phyloP scores from a whole-genome alignment of 768 basidiomycete species.

The Tubosaeta sp. region DNA sequence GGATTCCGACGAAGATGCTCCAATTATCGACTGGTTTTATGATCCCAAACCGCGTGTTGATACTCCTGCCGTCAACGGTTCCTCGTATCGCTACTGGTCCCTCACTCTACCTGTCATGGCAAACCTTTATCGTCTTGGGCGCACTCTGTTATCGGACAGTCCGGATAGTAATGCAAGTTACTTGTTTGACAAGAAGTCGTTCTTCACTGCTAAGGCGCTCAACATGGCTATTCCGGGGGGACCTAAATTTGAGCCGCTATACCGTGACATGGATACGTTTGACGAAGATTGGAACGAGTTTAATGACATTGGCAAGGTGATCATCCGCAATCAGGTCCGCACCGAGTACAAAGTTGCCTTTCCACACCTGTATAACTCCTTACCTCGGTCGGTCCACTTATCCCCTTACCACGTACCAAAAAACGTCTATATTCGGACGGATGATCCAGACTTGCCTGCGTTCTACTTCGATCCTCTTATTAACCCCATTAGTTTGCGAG shows the following conservation, averaged over 20 bases:
- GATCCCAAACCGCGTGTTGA: slow-evolving; percentile 93
- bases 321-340: slow-evolving; percentile 96
- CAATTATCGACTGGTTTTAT: slow-evolving; percentile 98
- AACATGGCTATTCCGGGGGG: slow-evolving; percentile 98
- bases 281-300: slow-evolving; percentile 99
- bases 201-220: slow-evolving; percentile 97
- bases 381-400: slow-evolving; percentile 91
- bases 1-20: slow-evolving; percentile 84
- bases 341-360: slow-evolving; percentile 99
- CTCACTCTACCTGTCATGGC: slow-evolving; percentile 94
- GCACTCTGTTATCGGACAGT: slow-evolving; percentile 90
- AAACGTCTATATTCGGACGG: slow-evolving; percentile 98
- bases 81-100: slow-evolving; percentile 91
- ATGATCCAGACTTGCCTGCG: slow-evolving; percentile 98
- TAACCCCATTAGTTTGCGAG: slow-evolving; percentile 93
- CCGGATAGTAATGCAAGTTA: slow-evolving; percentile 89
- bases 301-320: slow-evolving; percentile 99
- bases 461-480: slow-evolving; percentile 99
- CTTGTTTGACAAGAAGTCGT: slow-evolving; percentile 94
- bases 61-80: slow-evolving; percentile 85
- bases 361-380: slow-evolving; percentile 97
- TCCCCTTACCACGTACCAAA: slow-evolving; percentile 91
- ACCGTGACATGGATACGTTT: slow-evolving; percentile 94
- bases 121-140: slow-evolving; percentile 91
- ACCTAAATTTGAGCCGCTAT: slow-evolving; percentile 96